phyloP scores from a whole-genome alignment of 2,329 filamentous ascomycete genomes.

The Macrophomina phaseolina region DNA sequence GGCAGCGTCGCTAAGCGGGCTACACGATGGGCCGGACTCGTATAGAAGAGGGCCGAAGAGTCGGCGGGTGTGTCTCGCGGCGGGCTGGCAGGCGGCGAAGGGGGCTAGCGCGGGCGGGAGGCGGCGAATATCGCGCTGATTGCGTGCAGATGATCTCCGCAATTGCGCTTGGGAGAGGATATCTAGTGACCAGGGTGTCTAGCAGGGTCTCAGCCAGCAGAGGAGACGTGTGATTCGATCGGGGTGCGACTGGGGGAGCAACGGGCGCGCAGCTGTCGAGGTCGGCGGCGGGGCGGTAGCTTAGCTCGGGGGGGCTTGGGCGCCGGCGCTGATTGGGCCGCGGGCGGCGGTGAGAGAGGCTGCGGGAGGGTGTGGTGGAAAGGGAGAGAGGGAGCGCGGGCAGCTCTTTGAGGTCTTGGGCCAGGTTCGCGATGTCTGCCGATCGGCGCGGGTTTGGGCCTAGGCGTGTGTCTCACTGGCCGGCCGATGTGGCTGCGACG shows the following conservation, averaged over 20 bases:
- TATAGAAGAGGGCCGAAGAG: slow-evolving; percentile 23
- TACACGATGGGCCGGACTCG: slow-evolving; percentile 21
- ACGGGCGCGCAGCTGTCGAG: slow-evolving; percentile 28
- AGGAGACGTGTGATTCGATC: slow-evolving; percentile 42
- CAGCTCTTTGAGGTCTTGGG: slow-evolving; percentile 19
- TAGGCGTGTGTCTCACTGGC: slow-evolving; percentile 24
- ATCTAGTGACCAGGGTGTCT: slow-evolving; percentile 43
- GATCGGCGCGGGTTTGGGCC: slow-evolving; percentile 21
- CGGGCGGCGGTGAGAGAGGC: slow-evolving; percentile 21
- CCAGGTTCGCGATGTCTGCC: slow-evolving; percentile 19
- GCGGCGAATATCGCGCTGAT: slow-evolving; percentile 42
- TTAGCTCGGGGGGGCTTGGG: slow-evolving; percentile 25
- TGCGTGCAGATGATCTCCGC: slow-evolving; percentile 58
- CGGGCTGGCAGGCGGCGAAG: slow-evolving; percentile 19
- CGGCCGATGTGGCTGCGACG: slow-evolving; percentile 16
- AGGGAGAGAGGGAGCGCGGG: slow-evolving; percentile 18
- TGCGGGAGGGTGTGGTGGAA: slow-evolving; percentile 28
- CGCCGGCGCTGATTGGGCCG: slow-evolving; percentile 37
- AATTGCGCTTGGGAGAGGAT: slow-evolving; percentile 26
- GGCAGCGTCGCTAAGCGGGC: slow-evolving; percentile 21
- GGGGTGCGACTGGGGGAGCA: slow-evolving; percentile 27
- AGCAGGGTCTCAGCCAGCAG: slow-evolving; percentile 36
- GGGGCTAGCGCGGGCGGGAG: slow-evolving; percentile 26
- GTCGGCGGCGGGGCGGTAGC: slow-evolving; percentile 28
- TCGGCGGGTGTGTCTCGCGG: slow-evolving; percentile 18